Evolutionary conservation across 345 rosid genomes (phyloP).

Genomic region (Eucalyptus marginata): DNA sequence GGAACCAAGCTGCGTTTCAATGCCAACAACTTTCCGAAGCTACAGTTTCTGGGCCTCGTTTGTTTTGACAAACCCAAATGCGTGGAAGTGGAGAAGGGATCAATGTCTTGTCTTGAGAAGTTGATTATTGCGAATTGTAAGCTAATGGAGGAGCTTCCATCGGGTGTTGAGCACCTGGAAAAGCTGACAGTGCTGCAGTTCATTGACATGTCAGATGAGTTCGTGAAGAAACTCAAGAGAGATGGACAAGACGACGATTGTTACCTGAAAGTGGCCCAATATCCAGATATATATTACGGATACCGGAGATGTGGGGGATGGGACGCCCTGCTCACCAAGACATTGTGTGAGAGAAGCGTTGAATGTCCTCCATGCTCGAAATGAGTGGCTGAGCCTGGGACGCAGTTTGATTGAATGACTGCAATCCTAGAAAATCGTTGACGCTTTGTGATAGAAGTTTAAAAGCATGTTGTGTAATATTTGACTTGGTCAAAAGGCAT

Average conservation of each 20-base stretch:
- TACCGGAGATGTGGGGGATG: slow-evolving; percentile 9
- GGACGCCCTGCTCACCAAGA: slow-evolving; percentile 1
- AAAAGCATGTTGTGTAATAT: too few relatives aligned
- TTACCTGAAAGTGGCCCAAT: slow-evolving; percentile 1
- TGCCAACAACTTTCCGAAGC: slow-evolving; percentile 12
- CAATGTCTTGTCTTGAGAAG: slow-evolving; percentile 14
- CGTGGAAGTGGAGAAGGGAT: slow-evolving; percentile 5
- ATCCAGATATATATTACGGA: slow-evolving; percentile 12
- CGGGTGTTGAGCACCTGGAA: slow-evolving; percentile 8
- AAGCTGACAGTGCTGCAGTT: slow-evolving; percentile 12
- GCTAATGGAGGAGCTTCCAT: slow-evolving; percentile 3
- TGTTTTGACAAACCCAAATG: slow-evolving; percentile 5
- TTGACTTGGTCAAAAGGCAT: too few relatives aligned
- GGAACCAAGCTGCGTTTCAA: slow-evolving; percentile 4
- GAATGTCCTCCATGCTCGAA: slow-evolving; percentile 1
- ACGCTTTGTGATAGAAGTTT: neutral
- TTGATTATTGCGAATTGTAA: slow-evolving; percentile 7
- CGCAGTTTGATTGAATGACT: neutral
- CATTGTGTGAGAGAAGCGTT: neutral
- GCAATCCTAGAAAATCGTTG: neutral
- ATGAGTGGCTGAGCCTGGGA: neutral
- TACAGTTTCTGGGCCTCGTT: slow-evolving; percentile 6
- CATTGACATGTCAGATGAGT: slow-evolving; percentile 12
- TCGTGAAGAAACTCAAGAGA: neutral
- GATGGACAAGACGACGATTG: neutral